Evolutionary conservation across 2,329 filamentous ascomycete species (phyloP).

Genomic region (Neurospora sp.): DNA sequence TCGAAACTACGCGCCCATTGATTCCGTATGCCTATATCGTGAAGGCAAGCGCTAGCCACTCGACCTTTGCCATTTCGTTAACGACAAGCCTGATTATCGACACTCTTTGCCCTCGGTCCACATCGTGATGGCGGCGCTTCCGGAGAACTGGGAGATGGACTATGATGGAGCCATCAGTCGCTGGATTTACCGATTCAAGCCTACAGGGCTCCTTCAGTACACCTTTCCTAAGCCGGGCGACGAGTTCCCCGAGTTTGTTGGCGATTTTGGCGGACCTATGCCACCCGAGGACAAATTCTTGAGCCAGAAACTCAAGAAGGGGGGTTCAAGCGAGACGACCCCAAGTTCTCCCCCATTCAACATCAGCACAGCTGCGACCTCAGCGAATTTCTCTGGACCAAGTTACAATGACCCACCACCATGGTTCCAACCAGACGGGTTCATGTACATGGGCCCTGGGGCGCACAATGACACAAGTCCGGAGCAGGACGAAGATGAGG

Average conservation of each 20-base stretch:
- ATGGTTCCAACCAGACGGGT: constrained; percentile 42
- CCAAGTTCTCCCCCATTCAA: constrained; percentile 12
- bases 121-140: constrained; percentile 31
- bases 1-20: not conserved
- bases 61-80: not conserved
- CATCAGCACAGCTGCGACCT: constrained; percentile 10
- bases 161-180: constrained; percentile 39
- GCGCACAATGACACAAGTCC: constrained; percentile 37
- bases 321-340: constrained; percentile 15
- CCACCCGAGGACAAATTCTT: constrained; percentile 44
- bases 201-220: constrained; percentile 45
- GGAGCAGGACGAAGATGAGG: constrained; percentile 34
- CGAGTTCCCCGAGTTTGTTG: constrained; percentile 45
- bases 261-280: constrained; percentile 27
- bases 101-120: not conserved
- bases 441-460: constrained; percentile 43
- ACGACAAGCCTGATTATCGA: not conserved
- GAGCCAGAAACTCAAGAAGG: constrained; percentile 38
- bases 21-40: not conserved
- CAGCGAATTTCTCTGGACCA: constrained; percentile 17
- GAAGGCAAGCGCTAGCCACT: not conserved
- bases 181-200: constrained; percentile 49
- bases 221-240: constrained; percentile 48
- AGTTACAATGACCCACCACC: constrained; percentile 25
- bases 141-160: constrained; percentile 46